Conservation (phyloP, 1,284 basidiomycete genomes). For the Ustilago esculenta region DNA sequence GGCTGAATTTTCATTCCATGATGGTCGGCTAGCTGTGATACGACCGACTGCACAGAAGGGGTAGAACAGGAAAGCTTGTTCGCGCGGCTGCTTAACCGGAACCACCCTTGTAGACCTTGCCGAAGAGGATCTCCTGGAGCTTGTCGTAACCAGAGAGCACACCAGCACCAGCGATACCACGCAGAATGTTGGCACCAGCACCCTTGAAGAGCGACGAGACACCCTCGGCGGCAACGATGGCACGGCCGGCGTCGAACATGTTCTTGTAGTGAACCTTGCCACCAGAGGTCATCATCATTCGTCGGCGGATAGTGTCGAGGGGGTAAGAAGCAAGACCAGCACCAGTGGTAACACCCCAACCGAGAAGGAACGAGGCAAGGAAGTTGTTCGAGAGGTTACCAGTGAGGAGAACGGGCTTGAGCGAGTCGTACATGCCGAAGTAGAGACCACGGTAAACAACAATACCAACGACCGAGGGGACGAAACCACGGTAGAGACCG, state of each 20-base stretch:
- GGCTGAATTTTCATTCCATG: slow-evolving; percentile 45
- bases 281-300: slow-evolving; percentile 68
- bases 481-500: slow-evolving; percentile 68
- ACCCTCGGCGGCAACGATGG: slow-evolving; percentile 86
- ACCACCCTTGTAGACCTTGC: slow-evolving; percentile 67
- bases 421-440: slow-evolving; percentile 68
- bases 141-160: slow-evolving; percentile 86
- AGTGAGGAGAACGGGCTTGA: slow-evolving; percentile 67
- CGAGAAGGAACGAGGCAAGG: slow-evolving; percentile 66
- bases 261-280: slow-evolving; percentile 67
- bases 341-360: slow-evolving; percentile 67
- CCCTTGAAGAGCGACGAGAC: slow-evolving; percentile 75
- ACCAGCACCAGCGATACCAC: slow-evolving; percentile 98
- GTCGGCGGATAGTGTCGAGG: slow-evolving; percentile 67
- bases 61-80: not conserved
- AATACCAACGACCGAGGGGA: slow-evolving; percentile 67
- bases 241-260: slow-evolving; percentile 76
- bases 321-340: slow-evolving; percentile 68
- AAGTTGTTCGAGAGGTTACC: slow-evolving; percentile 65
- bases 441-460: slow-evolving; percentile 68
- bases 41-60: slow-evolving; percentile 24
- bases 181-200: slow-evolving; percentile 95
- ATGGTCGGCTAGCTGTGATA: slow-evolving; percentile 2
- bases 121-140: slow-evolving; percentile 75
- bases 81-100: slow-evolving; percentile 38